Percentiles rank a stretch among this genome's conserved stretches.
Evolutionary conservation across 805 yeast genomes (phyloP).

Genomic region (Teunomyces gatunensis): DNA sequence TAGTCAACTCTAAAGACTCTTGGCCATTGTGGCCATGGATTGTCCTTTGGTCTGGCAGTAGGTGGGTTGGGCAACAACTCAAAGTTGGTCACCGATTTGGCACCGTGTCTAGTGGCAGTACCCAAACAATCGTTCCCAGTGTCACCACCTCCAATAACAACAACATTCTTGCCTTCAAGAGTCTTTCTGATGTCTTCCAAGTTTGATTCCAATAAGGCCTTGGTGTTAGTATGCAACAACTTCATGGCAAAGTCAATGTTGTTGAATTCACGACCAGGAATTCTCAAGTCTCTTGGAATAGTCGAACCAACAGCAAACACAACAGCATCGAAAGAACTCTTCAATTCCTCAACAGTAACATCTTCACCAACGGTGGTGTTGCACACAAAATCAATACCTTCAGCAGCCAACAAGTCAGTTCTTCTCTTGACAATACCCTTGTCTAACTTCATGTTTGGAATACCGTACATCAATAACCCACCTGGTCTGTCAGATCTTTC

Average conservation of each 20-base stretch:
- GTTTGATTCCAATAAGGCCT: slow-evolving; percentile 79
- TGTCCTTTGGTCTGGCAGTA: slow-evolving; percentile 79
- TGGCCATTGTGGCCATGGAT: slow-evolving; percentile 99
- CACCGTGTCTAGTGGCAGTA: slow-evolving; percentile 96
- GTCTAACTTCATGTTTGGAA: slow-evolving; percentile 98
- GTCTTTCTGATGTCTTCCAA: slow-evolving; percentile 71
- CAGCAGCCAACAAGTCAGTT: slow-evolving; percentile 83
- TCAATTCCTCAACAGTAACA: slow-evolving; percentile 66
- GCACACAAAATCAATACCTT: slow-evolving; percentile 79
- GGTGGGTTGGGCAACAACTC: slow-evolving; percentile 95
- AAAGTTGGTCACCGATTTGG: slow-evolving; percentile 88
- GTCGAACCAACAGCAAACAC: slow-evolving; percentile 93
- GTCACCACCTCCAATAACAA: slow-evolving; percentile 99
- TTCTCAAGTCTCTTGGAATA: slow-evolving; percentile 90
- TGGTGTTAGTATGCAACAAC: slow-evolving; percentile 80
- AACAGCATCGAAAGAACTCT: slow-evolving; percentile 72
- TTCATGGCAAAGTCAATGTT: slow-evolving; percentile 96
- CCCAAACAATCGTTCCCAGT: slow-evolving; percentile 99
- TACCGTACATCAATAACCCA: slow-evolving; percentile 97
- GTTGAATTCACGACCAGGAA: slow-evolving; percentile 88
- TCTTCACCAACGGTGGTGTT: slow-evolving; percentile 84
- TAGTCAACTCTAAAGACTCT: slow-evolving; percentile 95
- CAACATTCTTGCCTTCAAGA: slow-evolving; percentile 82
- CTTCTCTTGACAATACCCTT: slow-evolving; percentile 91
- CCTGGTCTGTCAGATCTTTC: slow-evolving; percentile 96